These are phyloP conservation scores for Vinca minor DNA, from an alignment of 257 asterid species.

Conservation along the genomic window DNA sequence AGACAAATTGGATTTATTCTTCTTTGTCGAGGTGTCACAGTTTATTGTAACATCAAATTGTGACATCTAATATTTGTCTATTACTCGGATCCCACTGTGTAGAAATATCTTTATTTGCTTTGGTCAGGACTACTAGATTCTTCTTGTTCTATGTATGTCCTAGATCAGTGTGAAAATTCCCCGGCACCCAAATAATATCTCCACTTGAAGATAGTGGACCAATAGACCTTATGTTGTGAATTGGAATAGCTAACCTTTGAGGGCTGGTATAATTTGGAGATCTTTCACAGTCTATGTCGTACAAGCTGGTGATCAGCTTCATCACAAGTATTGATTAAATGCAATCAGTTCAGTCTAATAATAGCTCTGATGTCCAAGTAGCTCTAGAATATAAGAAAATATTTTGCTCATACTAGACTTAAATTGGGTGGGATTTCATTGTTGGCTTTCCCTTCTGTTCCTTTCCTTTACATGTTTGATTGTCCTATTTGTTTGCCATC, in stretches of 20 bases:
- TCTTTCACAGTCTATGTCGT: not conserved
- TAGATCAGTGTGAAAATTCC: not conserved
- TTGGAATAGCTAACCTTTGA: not conserved
- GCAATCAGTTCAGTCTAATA: not conserved
- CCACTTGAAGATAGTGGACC: not conserved
- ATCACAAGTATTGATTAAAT: conserved; percentile 5
- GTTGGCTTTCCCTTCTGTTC: conserved; percentile 9
- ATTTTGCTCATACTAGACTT: conserved; percentile 3
- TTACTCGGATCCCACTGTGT: not conserved
- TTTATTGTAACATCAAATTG: not conserved
- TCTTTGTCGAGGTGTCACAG: too few species aligned
- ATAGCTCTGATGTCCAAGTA: not conserved
- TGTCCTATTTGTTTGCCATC: conserved; percentile 15
- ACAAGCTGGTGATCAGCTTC: not conserved
- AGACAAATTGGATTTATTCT: not conserved
- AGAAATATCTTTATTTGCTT: not conserved
- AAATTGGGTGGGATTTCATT: not conserved
- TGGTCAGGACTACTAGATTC: not conserved
- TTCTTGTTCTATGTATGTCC: not conserved
- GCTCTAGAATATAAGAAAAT: conserved; percentile 3
- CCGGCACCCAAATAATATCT: not conserved
- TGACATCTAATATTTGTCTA: not conserved
- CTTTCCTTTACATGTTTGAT: conserved; percentile 8
- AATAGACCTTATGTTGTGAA: not conserved
- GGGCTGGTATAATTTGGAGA: conserved; percentile 5